A percentile compares a stretch with the other conserved stretches of the same genome.
phyloP scores from a whole-genome alignment of 768 basidiomycete species.

The Suillus spraguei region DNA sequence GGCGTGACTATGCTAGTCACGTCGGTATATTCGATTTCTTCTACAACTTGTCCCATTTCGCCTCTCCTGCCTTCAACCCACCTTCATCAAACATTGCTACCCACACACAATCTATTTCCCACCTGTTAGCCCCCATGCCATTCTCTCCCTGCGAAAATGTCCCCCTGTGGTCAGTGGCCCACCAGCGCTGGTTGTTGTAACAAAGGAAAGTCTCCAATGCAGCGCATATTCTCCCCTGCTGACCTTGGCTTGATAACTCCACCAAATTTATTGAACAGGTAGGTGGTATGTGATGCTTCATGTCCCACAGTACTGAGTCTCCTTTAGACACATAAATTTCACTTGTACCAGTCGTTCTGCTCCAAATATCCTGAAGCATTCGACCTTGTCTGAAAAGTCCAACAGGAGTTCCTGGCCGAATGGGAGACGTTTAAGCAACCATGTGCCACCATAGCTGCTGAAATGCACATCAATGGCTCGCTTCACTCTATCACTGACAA shows the following conservation, averaged over 20 bases:
- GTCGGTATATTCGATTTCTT: no score
- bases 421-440: slow-evolving; percentile 86
- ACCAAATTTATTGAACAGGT: slow-evolving; percentile 64
- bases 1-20: no score
- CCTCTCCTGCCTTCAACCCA: slow-evolving; percentile 41
- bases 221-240: slow-evolving; percentile 55
- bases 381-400: slow-evolving; percentile 67
- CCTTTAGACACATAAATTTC: slow-evolving; percentile 69
- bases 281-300: slow-evolving; percentile 14
- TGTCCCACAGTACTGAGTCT: slow-evolving; percentile 11
- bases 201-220: slow-evolving; percentile 35
- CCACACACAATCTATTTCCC: slow-evolving; percentile 49
- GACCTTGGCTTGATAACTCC: slow-evolving; percentile 60
- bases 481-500: slow-evolving; percentile 16
- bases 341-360: slow-evolving; percentile 85
- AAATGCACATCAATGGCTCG: slow-evolving; percentile 32
- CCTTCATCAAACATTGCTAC: slow-evolving; percentile 46
- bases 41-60: slow-evolving; percentile 40
- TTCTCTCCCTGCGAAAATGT: slow-evolving; percentile 23
- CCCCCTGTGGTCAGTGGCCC: not conserved
- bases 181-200: not conserved
- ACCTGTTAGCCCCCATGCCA: slow-evolving; percentile 24
- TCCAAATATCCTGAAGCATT: slow-evolving; percentile 83
- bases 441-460: slow-evolving; percentile 59
- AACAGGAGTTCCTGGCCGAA: slow-evolving; percentile 64